Percentiles rank a stretch among this genome's conserved stretches.
Evolutionary conservation across 768 basidiomycete species (phyloP).

Genomic region (Tulasnella sp.): DNA sequence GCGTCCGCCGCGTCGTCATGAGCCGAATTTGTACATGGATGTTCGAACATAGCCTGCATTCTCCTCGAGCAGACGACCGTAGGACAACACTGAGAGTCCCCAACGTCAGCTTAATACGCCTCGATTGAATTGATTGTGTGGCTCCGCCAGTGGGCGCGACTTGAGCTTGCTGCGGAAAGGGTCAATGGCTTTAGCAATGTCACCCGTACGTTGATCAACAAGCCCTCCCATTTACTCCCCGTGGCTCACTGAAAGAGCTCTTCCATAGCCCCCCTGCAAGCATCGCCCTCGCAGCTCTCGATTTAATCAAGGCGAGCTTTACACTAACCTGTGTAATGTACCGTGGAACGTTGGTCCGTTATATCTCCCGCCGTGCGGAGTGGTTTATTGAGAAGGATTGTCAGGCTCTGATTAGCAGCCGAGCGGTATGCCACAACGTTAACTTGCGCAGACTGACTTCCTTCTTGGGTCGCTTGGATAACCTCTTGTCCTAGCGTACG

Average conservation of each 20-base stretch:
- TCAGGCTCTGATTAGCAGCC: not conserved
- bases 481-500: slow-evolving; percentile 75
- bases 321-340: slow-evolving; percentile 36
- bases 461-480: slow-evolving; percentile 77
- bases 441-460: slow-evolving; percentile 69
- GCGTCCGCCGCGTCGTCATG: too few relatives aligned
- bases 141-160: too few relatives aligned
- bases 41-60: too few relatives aligned
- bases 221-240: slow-evolving; percentile 75
- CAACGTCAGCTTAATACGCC: too few relatives aligned
- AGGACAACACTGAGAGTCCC: too few relatives aligned
- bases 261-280: slow-evolving; percentile 54
- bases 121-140: too few relatives aligned
- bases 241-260: slow-evolving; percentile 70
- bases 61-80: too few relatives aligned
- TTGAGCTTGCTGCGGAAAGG: too few relatives aligned
- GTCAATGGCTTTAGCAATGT: too few relatives aligned
- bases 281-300: slow-evolving; percentile 56
- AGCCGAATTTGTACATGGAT: too few relatives aligned
- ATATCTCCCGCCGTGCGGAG: slow-evolving; percentile 63
- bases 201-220: slow-evolving; percentile 93
- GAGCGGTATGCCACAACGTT: slow-evolving; percentile 44
- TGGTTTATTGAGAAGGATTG: slow-evolving; percentile 56
- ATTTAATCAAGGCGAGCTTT: slow-evolving; percentile 66
- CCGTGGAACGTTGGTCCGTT: slow-evolving; percentile 56